Percentiles rank a stretch among this genome's conserved stretches.
These are phyloP conservation scores for Fragosphaeria purpurea DNA, from an alignment of 2,329 filamentous ascomycete genomes.

Conservation along the genomic window DNA sequence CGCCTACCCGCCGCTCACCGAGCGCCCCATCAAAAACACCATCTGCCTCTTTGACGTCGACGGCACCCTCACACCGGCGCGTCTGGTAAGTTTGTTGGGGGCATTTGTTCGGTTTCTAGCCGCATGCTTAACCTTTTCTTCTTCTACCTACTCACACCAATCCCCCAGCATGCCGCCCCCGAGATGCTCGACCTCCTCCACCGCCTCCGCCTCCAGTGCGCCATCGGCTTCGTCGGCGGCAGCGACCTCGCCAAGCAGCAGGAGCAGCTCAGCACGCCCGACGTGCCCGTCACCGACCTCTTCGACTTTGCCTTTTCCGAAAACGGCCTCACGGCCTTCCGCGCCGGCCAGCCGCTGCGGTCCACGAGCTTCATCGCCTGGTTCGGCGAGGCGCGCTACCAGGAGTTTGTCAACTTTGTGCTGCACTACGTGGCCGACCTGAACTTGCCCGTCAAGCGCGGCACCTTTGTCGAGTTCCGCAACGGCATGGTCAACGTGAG, in stretches of 20 bases:
- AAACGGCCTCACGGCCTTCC: slow-evolving; percentile 89
- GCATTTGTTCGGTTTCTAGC: too few relatives aligned
- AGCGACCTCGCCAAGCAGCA: slow-evolving; percentile 90
- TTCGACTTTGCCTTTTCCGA: slow-evolving; percentile 98
- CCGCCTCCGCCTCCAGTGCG: slow-evolving; percentile 72
- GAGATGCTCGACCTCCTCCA: slow-evolving; percentile 78
- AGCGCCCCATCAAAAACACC: slow-evolving; percentile 84
- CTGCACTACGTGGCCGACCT: slow-evolving; percentile 78
- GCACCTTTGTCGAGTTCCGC: slow-evolving; percentile 79
- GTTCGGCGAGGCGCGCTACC: slow-evolving; percentile 77
- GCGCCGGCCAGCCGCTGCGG: slow-evolving; percentile 64
- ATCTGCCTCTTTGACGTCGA: slow-evolving; percentile 96
- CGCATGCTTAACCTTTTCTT: too few relatives aligned
- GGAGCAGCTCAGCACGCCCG: slow-evolving; percentile 73
- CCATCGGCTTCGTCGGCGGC: slow-evolving; percentile 87
- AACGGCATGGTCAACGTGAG: slow-evolving; percentile 87
- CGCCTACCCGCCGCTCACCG: slow-evolving; percentile 61
- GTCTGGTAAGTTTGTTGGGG: slow-evolving; percentile 45
- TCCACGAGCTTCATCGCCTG: slow-evolving; percentile 83
- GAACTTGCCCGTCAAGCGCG: slow-evolving; percentile 72
- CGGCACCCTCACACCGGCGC: slow-evolving; percentile 75
- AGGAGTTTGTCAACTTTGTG: slow-evolving; percentile 64
- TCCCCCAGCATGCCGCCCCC: slow-evolving; percentile 51
- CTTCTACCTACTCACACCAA: background rate
- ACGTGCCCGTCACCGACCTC: slow-evolving; percentile 63